Percentiles rank a stretch among this genome's conserved stretches.
phyloP scores from a whole-genome alignment of 1,284 basidiomycete species.

The Erythrobasidium hasegawianum region DNA sequence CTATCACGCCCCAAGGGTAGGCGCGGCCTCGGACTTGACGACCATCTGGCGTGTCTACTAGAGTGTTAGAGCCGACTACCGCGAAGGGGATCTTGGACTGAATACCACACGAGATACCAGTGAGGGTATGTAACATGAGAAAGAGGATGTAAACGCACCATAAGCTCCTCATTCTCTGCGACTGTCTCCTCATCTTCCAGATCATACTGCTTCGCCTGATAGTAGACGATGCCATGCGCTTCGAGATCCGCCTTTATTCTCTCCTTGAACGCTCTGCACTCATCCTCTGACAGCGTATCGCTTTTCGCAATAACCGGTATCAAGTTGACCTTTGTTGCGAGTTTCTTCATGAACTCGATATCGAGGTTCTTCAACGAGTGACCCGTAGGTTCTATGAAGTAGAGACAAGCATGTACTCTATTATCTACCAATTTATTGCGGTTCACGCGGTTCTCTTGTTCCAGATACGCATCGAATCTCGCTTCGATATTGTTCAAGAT shows the following conservation, averaged over 20 bases:
- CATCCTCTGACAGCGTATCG: constrained; percentile 93
- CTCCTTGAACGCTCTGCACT: constrained; percentile 84
- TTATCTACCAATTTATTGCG: constrained; percentile 65
- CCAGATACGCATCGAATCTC: constrained; percentile 90
- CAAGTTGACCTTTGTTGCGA: constrained; percentile 93
- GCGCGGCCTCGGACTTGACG: constrained; percentile 83
- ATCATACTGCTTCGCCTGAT: constrained; percentile 90
- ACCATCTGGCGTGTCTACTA: constrained; percentile 76
- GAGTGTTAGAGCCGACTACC: constrained; percentile 83
- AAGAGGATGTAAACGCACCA: constrained; percentile 52
- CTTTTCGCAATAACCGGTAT: constrained; percentile 96
- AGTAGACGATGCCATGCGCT: constrained; percentile 90
- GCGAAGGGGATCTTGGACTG: constrained; percentile 93
- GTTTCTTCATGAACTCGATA: constrained; percentile 92
- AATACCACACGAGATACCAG: too few relatives aligned
- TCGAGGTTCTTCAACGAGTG: constrained; percentile 89
- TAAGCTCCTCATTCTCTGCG: constrained; percentile 91
- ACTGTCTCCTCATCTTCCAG: constrained; percentile 96
- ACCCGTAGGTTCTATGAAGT: constrained; percentile 96
- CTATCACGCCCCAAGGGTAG: constrained; percentile 96
- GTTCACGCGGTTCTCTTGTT: constrained; percentile 97
- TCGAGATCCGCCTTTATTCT: constrained; percentile 76
- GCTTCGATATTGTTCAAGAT: constrained; percentile 96
- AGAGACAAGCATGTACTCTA: constrained; percentile 87
- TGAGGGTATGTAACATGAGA: too few relatives aligned